Evolutionary conservation across 2,329 filamentous ascomycete genomes (phyloP), one percentile per base, ranked within the genome.

Genomic region (Pseudogymnoascus sp.): DNA sequence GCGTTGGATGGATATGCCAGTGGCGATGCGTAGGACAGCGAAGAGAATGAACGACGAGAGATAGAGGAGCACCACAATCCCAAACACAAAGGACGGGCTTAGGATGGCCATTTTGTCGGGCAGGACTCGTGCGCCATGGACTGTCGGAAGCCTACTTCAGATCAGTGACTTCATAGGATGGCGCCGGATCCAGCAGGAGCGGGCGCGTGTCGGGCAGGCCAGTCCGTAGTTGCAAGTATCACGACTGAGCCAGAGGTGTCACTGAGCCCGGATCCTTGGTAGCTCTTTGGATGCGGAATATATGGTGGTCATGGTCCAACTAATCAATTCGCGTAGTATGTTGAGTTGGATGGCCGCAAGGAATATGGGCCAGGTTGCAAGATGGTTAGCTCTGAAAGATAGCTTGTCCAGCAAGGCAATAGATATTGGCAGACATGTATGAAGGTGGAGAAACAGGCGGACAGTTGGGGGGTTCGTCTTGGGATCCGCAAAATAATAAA

Each of bases 1-100:
- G 67, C 94, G 86, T 75, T 99, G 95, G 66, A 99, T 96, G 5
- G 94, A 99, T 62, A 99, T 80, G 64, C 94, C 94, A 36, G 93
- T 97, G 64, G 93, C 80, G 68, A 97, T 92, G 67, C 94, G 91
- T 65, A 99, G 77, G 68, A 97, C 83, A 70, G 94, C 94, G 74
- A 99, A 96, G 63, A 97, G 75, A 63, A 99, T 87, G 72, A 99
- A 99, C 64, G 93, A 91, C 64, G 86, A 88, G 47, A 99, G 83
- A 77, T 97, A 99, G 64, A 90, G 78, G 66, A 97, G 82, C 68
- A 97, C 85, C 72, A 92, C 70, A 68, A 96, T 80, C 73, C 93
- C 93, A 70, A 96, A 84, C 66, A 97, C 77, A 73, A 96, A 96
- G 67, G 93, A 90, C 68, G 88, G 87, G 70, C 82, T 85, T 68